These are phyloP conservation scores for Mycena polygramma DNA, from an alignment of 768 basidiomycete species.

Conservation along the genomic window DNA sequence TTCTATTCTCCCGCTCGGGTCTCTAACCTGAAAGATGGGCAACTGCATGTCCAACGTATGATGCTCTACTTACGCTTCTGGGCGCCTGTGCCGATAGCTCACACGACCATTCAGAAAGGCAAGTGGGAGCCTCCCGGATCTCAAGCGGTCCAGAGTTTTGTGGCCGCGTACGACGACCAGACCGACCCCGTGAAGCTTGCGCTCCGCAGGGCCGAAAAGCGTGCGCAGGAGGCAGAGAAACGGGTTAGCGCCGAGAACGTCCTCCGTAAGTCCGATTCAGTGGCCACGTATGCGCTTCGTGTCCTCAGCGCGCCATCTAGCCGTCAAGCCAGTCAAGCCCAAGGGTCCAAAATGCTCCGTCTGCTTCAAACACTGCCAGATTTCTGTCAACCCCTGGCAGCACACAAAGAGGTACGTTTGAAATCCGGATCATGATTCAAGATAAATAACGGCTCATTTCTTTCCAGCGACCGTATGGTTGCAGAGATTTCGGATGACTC, in stretches of 20 bases:
- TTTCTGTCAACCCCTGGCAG: constrained; percentile 40
- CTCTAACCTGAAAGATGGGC: constrained; percentile 33
- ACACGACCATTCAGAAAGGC: constrained; percentile 37
- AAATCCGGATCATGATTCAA: constrained; percentile 8
- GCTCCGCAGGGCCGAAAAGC: constrained; percentile 15
- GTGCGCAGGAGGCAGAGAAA: constrained; percentile 27
- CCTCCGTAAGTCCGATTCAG: neutral
- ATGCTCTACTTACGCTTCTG: neutral
- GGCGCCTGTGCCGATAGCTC: constrained; percentile 24
- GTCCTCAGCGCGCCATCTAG: neutral
- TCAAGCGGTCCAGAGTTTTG: constrained; percentile 21
- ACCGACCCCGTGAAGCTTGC: constrained; percentile 30
- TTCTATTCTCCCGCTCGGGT: neutral
- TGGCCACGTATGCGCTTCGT: neutral
- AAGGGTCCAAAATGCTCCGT: constrained; percentile 39
- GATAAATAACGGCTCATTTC: neutral
- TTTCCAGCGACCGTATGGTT: constrained; percentile 28
- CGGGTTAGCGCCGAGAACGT: constrained; percentile 6
- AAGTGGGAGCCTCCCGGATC: constrained; percentile 39
- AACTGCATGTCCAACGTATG: constrained; percentile 40
- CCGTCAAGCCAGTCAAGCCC: constrained; percentile 18
- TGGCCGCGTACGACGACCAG: constrained; percentile 19
- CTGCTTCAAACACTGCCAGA: constrained; percentile 37
- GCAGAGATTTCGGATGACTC: constrained; percentile 38
- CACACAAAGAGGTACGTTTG: constrained; percentile 29